Evolutionary conservation across 2,329 filamentous ascomycete genomes (phyloP), one percentile per base, ranked within the genome.

Genomic region (Cladosporium austrohemisphaericum): DNA sequence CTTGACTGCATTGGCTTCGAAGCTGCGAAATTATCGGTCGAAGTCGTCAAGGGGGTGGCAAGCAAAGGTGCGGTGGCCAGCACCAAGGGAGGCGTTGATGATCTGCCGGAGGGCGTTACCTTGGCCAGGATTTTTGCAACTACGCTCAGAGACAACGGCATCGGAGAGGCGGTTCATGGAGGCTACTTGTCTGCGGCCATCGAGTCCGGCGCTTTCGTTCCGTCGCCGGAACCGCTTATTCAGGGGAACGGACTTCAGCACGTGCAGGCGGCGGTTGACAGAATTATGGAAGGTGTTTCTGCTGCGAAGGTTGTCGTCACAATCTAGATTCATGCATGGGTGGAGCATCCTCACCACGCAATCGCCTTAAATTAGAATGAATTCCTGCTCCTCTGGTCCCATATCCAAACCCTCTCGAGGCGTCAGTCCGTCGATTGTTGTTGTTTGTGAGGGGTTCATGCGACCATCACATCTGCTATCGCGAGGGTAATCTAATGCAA

Each of bases 221-320:
- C 69, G 4, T 67, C 68, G 29, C 73, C 74, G 1, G 60, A 68
- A 31, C 65, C 71, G 1, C 35, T 62, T 19, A 55, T 75, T 31
- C 63, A 71, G 0, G 69, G 71, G 3, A 61, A 68, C 3, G 73
- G 74, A 8, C 52, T 76, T 14, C 69, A 70, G 38, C 65, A 59
- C 29, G 59, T 75, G 1, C 71, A 76, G 47, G 65, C 62, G 5
- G 73, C 63, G 1, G 49, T 75, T 23, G 66, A 73, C 55, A 22
- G 64, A 0, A 54, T 68, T 3, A 63, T 52, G 32, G 63, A 66
- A 40, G 71, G 71, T 2, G 68, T 74, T 1, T 71, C 69, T 6
- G 72, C 67, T 2, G 65, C 65, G 56, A 76, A 75, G 55, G 20
- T 74, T 19, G 70, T 75, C 13, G 65, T 72, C 13, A 61, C 67